Base-by-base conservation (phyloP, 352 stramenopile species). In the Globisporangium apiculatum region DNA sequence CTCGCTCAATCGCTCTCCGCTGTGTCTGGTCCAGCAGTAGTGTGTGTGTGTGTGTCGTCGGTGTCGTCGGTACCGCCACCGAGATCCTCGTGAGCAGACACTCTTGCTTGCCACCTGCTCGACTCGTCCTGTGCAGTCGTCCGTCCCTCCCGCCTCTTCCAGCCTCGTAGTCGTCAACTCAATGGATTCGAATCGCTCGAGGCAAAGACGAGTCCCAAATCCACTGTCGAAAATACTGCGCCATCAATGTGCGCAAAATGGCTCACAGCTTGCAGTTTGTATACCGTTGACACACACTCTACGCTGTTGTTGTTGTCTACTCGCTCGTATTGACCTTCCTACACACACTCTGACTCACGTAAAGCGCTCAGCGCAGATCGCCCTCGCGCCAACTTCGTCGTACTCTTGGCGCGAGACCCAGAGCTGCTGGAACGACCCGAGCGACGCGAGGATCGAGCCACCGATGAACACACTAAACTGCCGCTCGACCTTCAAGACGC, bases 391-490 rank as follows among this genome's bases (percentile, higher is more conserved):
- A 36, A 81, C 64, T 64, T 96, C 86, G 7, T 96, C 85, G 58
- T 80, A 96, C 65, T 96, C 86, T 56, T 69, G 69, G 61, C 87
- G 88, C 24, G 86, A 94, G 60, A 95, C 72, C 86, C 86, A 96
- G 2, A 96, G 67, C 52, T 94, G 85, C 72, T 96, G 84, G 65
- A 96, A 96, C 5, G 85, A 93, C 7, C 84, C 84, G 40, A 96
- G 72, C 52, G 83, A 94, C 42, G 86, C 86, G 35, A 96, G 69
- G 55, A 96, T 93, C 51, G 81, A 93, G 17, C 83, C 86, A 36
- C 86, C 86, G 53, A 94, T 96, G 69, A 93, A 96, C 55, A 80
- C 79, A 51, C 83, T 95, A 49, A 94, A 94, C 72, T 93, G 79
- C 15, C 79, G 73, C 71, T 96, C 85, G 62, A 94, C 74, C 65